Evolutionary conservation across 805 yeast species (phyloP).

Genomic region (Ogataea haglerorum): DNA sequence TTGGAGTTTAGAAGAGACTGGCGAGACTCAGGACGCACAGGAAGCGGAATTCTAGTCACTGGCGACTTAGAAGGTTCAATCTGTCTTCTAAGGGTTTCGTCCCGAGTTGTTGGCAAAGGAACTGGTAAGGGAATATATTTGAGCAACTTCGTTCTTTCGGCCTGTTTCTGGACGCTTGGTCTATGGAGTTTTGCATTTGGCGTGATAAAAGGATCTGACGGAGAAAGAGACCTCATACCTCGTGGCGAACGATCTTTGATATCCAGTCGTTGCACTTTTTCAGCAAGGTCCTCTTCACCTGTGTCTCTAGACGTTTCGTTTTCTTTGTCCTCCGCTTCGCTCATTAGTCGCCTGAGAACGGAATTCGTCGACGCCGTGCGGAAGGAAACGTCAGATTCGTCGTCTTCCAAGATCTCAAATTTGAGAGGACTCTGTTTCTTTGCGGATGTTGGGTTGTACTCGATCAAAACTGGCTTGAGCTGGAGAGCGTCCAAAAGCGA

Average conservation of each 20-base stretch:
- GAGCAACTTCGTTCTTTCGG: constrained; percentile 11
- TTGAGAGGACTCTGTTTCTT: constrained; percentile 15
- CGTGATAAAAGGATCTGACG: constrained; percentile 32
- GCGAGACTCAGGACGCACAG: constrained; percentile 26
- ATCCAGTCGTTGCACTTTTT: neutral
- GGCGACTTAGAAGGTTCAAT: constrained; percentile 1
- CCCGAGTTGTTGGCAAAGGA: constrained; percentile 22
- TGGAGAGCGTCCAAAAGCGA: constrained; percentile 21
- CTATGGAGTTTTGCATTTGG: constrained; percentile 22
- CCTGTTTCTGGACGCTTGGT: constrained; percentile 12
- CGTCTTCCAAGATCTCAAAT: constrained; percentile 15
- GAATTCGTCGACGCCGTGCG: constrained; percentile 16
- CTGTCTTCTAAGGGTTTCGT: neutral
- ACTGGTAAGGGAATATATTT: constrained; percentile 29
- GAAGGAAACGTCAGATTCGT: constrained; percentile 2
- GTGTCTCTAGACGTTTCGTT: constrained; percentile 9
- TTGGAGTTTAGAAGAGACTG: constrained; percentile 19
- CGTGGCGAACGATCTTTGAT: constrained; percentile 1
- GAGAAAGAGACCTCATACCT: constrained; percentile 1
- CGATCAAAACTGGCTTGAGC: constrained; percentile 26
- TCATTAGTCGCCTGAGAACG: constrained; percentile 29
- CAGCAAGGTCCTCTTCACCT: neutral
- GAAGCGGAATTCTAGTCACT: constrained; percentile 27
- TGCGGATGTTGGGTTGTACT: constrained; percentile 28
- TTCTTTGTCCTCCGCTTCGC: constrained; percentile 33